These are phyloP conservation scores for Monosporozyma yasuniensis DNA, from an alignment of 805 yeast genomes.

Conservation along the genomic window DNA sequence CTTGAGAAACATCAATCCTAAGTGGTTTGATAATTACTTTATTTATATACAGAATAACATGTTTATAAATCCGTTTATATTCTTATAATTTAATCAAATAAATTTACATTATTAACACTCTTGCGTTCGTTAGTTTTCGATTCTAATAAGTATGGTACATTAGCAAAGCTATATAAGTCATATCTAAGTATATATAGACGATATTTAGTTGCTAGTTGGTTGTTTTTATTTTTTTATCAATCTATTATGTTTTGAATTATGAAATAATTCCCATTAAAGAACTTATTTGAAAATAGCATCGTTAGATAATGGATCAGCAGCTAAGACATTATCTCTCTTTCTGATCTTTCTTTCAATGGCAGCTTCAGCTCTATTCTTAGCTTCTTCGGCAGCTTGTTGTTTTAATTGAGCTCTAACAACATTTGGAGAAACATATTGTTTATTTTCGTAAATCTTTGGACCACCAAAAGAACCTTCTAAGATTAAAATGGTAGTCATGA, in stretches of 20 bases:
- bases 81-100: not conserved
- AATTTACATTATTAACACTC: not conserved
- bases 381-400: conserved; percentile 71
- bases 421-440: conserved; percentile 94
- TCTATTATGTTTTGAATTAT: not conserved
- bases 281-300: conserved; percentile 58
- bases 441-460: conserved; percentile 93
- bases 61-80: not conserved
- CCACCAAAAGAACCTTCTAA: conserved; percentile 97
- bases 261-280: not conserved
- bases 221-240: not conserved
- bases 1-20: conserved; percentile 33
- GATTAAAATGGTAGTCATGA: conserved; percentile 80
- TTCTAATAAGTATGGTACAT: not conserved
- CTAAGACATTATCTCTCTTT: conserved; percentile 63
- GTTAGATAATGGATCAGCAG: conserved; percentile 76
- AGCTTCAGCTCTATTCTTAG: conserved; percentile 69
- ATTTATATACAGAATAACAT: not conserved
- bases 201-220: not conserved
- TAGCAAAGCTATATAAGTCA: not conserved
- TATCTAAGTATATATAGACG: not conserved
- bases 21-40: not conserved
- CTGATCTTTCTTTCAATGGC: conserved; percentile 67
- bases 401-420: conserved; percentile 82
- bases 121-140: not conserved